phyloP scores from a whole-genome alignment of 169 alveolate species.

The Eimeria tenella region DNA sequence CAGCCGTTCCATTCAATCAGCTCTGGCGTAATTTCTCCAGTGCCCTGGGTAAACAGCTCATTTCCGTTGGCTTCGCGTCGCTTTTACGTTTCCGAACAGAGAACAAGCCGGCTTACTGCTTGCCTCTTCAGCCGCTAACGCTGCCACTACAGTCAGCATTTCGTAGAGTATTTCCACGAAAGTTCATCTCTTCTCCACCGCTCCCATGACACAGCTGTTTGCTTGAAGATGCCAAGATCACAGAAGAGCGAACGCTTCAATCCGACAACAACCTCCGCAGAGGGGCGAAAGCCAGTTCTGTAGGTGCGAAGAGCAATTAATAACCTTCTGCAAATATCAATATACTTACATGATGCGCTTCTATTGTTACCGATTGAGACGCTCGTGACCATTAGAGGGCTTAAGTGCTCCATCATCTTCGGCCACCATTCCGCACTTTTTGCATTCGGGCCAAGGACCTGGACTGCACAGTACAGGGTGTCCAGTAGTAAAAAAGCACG shows the following conservation, averaged over 20 bases:
- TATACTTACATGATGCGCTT: background rate
- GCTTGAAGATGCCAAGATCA: background rate
- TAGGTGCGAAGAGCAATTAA: background rate
- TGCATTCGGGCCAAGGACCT: slow-evolving; percentile 6
- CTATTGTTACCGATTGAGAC: no score
- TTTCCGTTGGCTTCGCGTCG: no score
- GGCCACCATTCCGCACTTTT: slow-evolving; percentile 26
- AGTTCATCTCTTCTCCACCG: slow-evolving; percentile 17
- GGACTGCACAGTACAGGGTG: slow-evolving; percentile 2
- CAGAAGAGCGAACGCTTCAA: slow-evolving; percentile 23
- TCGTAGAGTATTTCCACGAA: background rate
- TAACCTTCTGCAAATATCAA: background rate
- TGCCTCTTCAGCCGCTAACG: no score
- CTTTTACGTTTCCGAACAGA: no score
- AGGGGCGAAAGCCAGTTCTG: background rate
- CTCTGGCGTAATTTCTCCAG: no score
- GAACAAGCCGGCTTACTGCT: no score
- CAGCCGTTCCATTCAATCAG: no score
- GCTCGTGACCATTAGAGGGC: background rate
- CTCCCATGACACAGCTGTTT: background rate
- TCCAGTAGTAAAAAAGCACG: background rate
- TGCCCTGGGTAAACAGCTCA: no score
- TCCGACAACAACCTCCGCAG: background rate
- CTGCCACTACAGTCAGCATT: background rate
- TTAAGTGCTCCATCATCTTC: background rate